Evolutionary conservation across 805 yeast species (phyloP), one percentile per base, ranked within the genome.

Genomic region (Myxozyma neglecta): DNA sequence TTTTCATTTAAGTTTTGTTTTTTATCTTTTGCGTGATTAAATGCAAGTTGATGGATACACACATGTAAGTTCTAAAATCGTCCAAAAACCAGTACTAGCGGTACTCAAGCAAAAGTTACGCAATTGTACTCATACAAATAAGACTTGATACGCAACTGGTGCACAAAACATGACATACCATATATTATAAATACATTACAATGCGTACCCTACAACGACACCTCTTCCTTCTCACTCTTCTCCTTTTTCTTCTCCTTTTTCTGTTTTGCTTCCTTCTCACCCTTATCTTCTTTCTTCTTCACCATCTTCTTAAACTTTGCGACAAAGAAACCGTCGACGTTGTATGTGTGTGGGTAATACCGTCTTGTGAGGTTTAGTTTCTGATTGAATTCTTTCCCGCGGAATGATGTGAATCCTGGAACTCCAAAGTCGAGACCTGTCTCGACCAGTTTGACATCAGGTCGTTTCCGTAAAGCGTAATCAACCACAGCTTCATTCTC

Each of bases 401-500:
- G 83, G 79, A 82, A 94, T 44, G 92, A 86, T 5, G 96, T 86
- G 78, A 93, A 94, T 6, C 98, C 99, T 70, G 90, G 96, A 72
- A 90, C 91, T 76, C 99, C 99, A 66, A 94, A 94, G 60, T 85
- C 89, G 68, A 94, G 82, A 13, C 93, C 96, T 32, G 97, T 83
- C 13, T 93, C 97, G 11, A 94, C 97, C 49, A 94, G 83, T 74
- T 88, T 90, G 48, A 94, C 97, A 72, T 94, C 94, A 40, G 98
- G 97, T 74, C 99, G 86, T 75, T 94, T 93, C 74, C 96, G 85
- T 70, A 94, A 82, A 29, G 97, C 98, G 72, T 94, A 94, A 76
- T 93, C 97, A n/a, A 94, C 97, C 60, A 94, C 99, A 24, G 97
- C 88, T 79, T 94, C 99, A 76, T 94, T 92, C 78, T 94, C 99